phyloP scores from a whole-genome alignment of 148 eudicot genomes.

The Gaultheria prostrata region DNA sequence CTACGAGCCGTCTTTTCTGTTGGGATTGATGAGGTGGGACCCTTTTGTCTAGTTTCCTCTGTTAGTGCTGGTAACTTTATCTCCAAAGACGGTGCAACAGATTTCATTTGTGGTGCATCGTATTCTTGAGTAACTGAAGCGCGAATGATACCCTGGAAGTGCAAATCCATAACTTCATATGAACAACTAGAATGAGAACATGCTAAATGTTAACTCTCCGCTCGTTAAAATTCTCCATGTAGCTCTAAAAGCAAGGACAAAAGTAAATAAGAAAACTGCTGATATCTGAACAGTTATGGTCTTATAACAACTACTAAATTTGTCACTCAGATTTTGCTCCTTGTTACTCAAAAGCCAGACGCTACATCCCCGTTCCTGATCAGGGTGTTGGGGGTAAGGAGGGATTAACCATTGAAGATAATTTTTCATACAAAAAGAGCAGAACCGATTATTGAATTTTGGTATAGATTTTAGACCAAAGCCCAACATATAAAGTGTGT shows the following conservation, averaged over 20 bases:
- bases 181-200: slow-evolving; percentile 5
- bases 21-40: slow-evolving; percentile 26
- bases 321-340: not conserved
- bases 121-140: slow-evolving; percentile 87
- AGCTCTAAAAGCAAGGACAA: not conserved
- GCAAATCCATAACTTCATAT: not conserved
- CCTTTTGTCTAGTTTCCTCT: slow-evolving; percentile 35
- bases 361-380: not conserved
- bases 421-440: not conserved
- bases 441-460: not conserved
- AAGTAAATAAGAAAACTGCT: not conserved
- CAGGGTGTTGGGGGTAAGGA: not conserved
- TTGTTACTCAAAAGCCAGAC: not conserved
- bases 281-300: not conserved
- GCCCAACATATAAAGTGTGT: not conserved
- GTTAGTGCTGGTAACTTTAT: slow-evolving; percentile 72
- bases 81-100: slow-evolving; percentile 45
- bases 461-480: not conserved
- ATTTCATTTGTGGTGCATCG: slow-evolving; percentile 34
- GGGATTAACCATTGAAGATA: not conserved
- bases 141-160: slow-evolving; percentile 74
- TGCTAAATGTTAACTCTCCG: not conserved
- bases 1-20: slow-evolving; percentile 19
- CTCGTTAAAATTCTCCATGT: not conserved
- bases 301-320: not conserved